Percentiles rank a stretch among this genome's conserved stretches.
These are phyloP conservation scores for Avena insularis DNA, from an alignment of 176 grass and related monocot species.

Conservation along the genomic window DNA sequence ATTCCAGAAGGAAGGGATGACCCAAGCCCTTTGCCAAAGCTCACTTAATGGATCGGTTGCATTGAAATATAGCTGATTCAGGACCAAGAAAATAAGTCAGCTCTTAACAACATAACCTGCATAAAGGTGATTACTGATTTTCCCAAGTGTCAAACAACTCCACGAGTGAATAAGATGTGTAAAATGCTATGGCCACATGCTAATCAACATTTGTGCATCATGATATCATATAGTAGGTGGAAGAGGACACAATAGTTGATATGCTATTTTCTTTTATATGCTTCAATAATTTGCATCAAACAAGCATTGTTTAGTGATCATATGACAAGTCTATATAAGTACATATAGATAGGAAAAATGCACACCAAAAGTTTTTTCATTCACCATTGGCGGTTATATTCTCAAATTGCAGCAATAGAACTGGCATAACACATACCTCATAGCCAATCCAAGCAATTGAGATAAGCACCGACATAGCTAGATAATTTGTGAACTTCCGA, in stretches of 20 bases:
- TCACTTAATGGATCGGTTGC: slow-evolving; percentile 97
- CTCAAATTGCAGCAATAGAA: slow-evolving; percentile 29
- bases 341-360: background rate
- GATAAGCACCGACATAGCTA: slow-evolving; percentile 88
- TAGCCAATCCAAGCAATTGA: slow-evolving; percentile 99
- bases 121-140: slow-evolving; percentile 10
- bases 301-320: background rate
- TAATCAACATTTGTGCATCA: slow-evolving; percentile 19
- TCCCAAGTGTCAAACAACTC: slow-evolving; percentile 12
- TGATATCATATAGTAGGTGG: slow-evolving; percentile 4
- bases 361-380: slow-evolving; percentile 22
- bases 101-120: slow-evolving; percentile 32
- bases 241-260: background rate
- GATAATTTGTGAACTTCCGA: slow-evolving; percentile 94
- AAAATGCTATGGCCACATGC: background rate
- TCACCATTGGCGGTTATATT: background rate
- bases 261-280: slow-evolving; percentile 25
- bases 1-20: slow-evolving; percentile 96
- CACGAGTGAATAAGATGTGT: slow-evolving; percentile 21
- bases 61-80: slow-evolving; percentile 97
- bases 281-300: background rate
- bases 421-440: slow-evolving; percentile 72
- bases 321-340: slow-evolving; percentile 28
- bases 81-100: slow-evolving; percentile 25
- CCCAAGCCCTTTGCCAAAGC: slow-evolving; percentile 97